phyloP scores from a whole-genome alignment of 1,284 basidiomycete genomes.

The Cutaneotrichosporon sp. region DNA sequence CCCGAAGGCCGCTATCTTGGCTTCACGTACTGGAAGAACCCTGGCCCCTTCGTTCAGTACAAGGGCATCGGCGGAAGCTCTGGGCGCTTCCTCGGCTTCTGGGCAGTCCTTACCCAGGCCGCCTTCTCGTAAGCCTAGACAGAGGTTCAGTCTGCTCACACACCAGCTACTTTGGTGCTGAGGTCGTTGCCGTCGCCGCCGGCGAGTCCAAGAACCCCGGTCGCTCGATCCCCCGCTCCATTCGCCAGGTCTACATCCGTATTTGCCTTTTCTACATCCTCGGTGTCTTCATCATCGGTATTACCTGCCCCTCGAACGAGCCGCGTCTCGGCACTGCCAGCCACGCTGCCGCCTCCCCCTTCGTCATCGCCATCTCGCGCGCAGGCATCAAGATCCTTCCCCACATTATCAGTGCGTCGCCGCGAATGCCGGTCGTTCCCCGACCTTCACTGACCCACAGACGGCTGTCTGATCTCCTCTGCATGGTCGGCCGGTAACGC shows the following conservation, averaged over 20 bases:
- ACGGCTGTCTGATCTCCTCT: conserved; percentile 38
- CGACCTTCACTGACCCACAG: background rate
- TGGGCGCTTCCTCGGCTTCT: conserved; percentile 27
- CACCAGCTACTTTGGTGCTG: conserved; percentile 1
- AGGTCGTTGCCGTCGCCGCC: conserved; percentile 48
- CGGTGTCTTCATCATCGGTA: conserved; percentile 10
- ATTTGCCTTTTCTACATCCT: conserved; percentile 60
- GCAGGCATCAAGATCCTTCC: conserved; percentile 43
- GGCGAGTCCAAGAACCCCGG: conserved; percentile 54
- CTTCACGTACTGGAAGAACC: conserved; percentile 51
- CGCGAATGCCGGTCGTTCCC: too few relatives aligned
- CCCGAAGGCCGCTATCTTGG: conserved; percentile 44
- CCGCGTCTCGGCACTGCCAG: conserved; percentile 9
- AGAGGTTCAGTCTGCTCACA: too few relatives aligned
- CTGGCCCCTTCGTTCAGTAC: conserved; percentile 37
- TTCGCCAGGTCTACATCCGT: conserved; percentile 67
- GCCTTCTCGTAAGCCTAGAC: conserved; percentile 16
- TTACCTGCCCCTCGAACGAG: conserved; percentile 21
- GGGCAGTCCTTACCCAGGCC: conserved; percentile 9
- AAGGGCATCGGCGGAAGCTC: conserved; percentile 45
- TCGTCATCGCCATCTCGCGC: conserved; percentile 43
- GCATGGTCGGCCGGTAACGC: conserved; percentile 44
- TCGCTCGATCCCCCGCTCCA: conserved; percentile 69
- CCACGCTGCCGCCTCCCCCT: conserved; percentile 18
- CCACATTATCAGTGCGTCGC: conserved; percentile 30